phyloP scores from a whole-genome alignment of 2,329 filamentous ascomycete genomes.

The Aspergillus arachidicola region DNA sequence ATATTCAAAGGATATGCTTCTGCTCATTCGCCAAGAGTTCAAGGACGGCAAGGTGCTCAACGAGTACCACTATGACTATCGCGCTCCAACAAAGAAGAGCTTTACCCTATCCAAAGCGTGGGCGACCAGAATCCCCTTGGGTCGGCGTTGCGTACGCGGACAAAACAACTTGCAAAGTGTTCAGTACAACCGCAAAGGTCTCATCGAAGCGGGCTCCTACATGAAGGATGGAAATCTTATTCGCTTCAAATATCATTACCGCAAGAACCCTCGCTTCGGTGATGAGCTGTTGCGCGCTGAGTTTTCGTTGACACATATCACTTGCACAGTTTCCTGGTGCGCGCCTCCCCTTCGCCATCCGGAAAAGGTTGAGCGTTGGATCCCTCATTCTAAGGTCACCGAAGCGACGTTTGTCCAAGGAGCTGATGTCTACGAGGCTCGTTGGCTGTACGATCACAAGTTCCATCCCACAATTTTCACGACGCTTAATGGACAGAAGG shows the following conservation, averaged over 20 bases:
- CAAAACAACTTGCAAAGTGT: conserved; percentile 50
- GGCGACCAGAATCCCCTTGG: conserved; percentile 44
- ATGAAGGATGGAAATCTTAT: conserved; percentile 56
- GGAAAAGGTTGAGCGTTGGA: conserved; percentile 57
- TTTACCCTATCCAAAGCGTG: conserved; percentile 28
- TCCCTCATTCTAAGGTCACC: conserved; percentile 57
- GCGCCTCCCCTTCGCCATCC: conserved; percentile 53
- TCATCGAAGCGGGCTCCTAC: conserved; percentile 57
- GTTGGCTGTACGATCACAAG: conserved; percentile 53
- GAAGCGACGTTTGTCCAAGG: conserved; percentile 58
- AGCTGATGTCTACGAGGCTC: conserved; percentile 55
- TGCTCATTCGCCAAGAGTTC: conserved; percentile 50
- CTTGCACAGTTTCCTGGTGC: conserved; percentile 58
- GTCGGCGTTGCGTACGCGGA: conserved; percentile 52
- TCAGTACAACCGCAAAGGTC: conserved; percentile 56
- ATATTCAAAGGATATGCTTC: conserved; percentile 51
- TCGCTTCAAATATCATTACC: conserved; percentile 58
- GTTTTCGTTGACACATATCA: conserved; percentile 57
- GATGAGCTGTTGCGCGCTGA: conserved; percentile 60
- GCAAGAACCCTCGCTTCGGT: conserved; percentile 56
- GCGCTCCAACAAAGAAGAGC: conserved; percentile 27
- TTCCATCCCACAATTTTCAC: conserved; percentile 52
- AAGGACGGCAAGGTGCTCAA: conserved; percentile 47
- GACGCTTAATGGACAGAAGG: conserved; percentile 52
- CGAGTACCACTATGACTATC: conserved; percentile 55